phyloP scores from a whole-genome alignment of 495 filamentous ascomycete genomes.

The Neurospora sp. region DNA sequence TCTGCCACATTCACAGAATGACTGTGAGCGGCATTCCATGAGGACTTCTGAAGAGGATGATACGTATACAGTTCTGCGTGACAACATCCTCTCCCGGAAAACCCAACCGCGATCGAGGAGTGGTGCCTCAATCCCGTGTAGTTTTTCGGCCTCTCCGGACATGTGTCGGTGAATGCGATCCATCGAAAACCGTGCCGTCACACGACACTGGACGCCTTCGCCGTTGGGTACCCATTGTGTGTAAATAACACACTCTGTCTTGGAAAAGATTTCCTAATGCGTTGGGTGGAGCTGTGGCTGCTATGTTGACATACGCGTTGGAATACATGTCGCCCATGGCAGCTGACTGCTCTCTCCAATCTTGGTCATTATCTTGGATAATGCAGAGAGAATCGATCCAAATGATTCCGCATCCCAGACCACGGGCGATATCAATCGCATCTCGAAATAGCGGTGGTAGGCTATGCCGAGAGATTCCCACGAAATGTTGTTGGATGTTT shows the following conservation, averaged over 20 bases:
- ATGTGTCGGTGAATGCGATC: neutral
- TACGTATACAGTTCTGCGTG: neutral
- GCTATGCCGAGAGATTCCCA: no score
- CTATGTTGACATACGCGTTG: neutral
- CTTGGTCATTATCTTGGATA: neutral
- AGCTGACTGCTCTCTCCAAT: neutral
- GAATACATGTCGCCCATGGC: constrained; percentile 1
- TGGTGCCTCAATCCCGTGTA: neutral
- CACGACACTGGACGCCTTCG: neutral
- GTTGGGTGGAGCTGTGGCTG: neutral
- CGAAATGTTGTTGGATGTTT: neutral
- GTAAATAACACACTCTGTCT: neutral
- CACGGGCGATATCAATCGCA: neutral
- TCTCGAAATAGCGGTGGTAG: neutral
- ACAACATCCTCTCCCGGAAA: neutral
- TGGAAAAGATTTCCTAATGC: neutral
- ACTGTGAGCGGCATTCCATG: neutral
- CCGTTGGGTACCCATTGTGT: neutral
- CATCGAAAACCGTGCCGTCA: neutral
- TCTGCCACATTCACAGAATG: neutral
- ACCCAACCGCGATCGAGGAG: neutral
- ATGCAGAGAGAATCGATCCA: neutral
- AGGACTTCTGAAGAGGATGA: neutral
- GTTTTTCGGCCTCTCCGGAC: neutral
- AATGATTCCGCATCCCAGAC: neutral